These are phyloP conservation scores for Tillandsia leiboldiana DNA, from an alignment of 176 grass and related monocot genomes.

Conservation along the genomic window DNA sequence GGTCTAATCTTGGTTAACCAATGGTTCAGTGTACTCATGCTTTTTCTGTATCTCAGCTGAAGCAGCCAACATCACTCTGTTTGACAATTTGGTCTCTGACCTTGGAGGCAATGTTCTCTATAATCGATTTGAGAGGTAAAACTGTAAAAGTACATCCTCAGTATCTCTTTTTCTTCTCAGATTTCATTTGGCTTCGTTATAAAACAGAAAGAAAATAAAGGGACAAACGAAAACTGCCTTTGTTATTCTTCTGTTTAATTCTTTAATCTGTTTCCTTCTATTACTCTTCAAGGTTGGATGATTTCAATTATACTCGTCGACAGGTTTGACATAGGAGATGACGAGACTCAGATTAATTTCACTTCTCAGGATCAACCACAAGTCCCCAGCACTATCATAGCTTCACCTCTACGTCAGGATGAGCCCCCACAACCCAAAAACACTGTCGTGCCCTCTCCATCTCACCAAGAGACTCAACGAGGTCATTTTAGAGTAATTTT, in stretches of 20 bases:
- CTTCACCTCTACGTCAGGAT: slow-evolving; percentile 45
- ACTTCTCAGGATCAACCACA: slow-evolving; percentile 35
- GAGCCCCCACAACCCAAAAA: slow-evolving; percentile 29
- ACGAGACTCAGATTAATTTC: slow-evolving; percentile 54
- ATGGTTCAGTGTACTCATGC: too few species aligned
- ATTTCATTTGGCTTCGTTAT: neutral
- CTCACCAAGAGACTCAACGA: slow-evolving; percentile 40
- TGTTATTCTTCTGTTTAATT: slow-evolving; percentile 4
- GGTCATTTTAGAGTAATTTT: slow-evolving; percentile 15
- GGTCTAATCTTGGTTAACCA: neutral
- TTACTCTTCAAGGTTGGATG: too few species aligned
- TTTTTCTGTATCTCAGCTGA: slow-evolving; percentile 32
- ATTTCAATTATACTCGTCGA: slow-evolving; percentile 10
- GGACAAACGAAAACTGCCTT: too few species aligned
- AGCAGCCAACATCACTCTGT: slow-evolving; percentile 58
- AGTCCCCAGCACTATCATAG: slow-evolving; percentile 36
- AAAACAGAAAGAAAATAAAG: too few species aligned
- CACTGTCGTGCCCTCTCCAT: slow-evolving; percentile 13
- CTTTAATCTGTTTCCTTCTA: neutral
- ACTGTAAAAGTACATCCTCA: too few species aligned
- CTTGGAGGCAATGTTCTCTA: slow-evolving; percentile 39
- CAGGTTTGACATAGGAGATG: slow-evolving; percentile 92
- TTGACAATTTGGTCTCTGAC: slow-evolving; percentile 45
- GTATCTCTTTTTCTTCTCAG: slow-evolving; percentile 13
- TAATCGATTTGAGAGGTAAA: slow-evolving; percentile 80